A percentile compares a stretch with the other conserved stretches of the same genome.
These are phyloP conservation scores for Hypoxylon sp. DNA, from an alignment of 2,329 filamentous ascomycete genomes.

Conservation along the genomic window DNA sequence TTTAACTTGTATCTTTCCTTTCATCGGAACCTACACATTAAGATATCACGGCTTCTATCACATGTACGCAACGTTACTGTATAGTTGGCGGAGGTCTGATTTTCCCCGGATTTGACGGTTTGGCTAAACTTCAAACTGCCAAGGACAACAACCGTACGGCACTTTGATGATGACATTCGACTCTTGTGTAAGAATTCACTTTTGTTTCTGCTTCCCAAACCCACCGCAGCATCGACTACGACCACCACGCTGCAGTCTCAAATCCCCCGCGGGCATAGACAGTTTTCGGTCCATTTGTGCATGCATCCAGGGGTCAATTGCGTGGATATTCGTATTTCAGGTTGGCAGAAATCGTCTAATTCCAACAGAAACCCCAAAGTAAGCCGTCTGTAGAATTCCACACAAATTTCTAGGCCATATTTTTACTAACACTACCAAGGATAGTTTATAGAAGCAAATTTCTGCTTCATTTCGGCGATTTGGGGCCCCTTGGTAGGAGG, in stretches of 20 bases:
- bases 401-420: slow-evolving; percentile 11
- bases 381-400: slow-evolving; percentile 24
- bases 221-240: slow-evolving; percentile 32
- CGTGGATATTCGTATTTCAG: slow-evolving; percentile 26
- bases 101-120: slow-evolving; percentile 44
- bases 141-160: slow-evolving; percentile 41
- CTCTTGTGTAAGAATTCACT: slow-evolving; percentile 17
- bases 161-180: slow-evolving; percentile 38
- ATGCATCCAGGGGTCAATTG: slow-evolving; percentile 33
- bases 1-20: slow-evolving; percentile 24
- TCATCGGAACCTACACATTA: slow-evolving; percentile 24
- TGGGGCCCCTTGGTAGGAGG: slow-evolving; percentile 12
- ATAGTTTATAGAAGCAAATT: slow-evolving; percentile 15
- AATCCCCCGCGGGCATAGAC: slow-evolving; percentile 19
- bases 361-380: slow-evolving; percentile 14
- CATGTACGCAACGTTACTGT: slow-evolving; percentile 46
- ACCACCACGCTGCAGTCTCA: slow-evolving; percentile 35
- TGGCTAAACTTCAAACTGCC: slow-evolving; percentile 47
- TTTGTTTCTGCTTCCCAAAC: slow-evolving; percentile 39
- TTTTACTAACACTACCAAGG: slow-evolving; percentile 24
- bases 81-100: slow-evolving; percentile 39
- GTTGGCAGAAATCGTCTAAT: slow-evolving; percentile 17
- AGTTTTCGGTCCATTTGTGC: slow-evolving; percentile 31
- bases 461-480: slow-evolving; percentile 26
- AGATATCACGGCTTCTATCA: slow-evolving; percentile 27